These are phyloP conservation scores for Ascochyta lentis DNA, from an alignment of 2,329 filamentous ascomycete genomes.

Conservation along the genomic window DNA sequence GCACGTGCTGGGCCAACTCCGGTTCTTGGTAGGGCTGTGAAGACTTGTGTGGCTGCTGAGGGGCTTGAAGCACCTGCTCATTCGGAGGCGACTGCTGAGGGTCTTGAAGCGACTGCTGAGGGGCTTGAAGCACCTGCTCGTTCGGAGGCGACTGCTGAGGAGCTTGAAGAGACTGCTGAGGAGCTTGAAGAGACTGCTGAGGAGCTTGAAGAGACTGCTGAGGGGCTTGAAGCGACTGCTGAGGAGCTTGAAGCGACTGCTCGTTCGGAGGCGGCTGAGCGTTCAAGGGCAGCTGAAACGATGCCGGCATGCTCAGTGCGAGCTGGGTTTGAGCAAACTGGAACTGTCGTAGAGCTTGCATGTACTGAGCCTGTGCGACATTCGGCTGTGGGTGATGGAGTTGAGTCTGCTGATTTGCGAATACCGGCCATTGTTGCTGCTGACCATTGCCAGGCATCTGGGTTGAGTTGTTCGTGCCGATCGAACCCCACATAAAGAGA, in stretches of 20 bases:
- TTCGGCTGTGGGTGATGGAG: background rate
- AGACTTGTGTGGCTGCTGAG: background rate
- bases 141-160: background rate
- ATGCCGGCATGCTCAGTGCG: background rate
- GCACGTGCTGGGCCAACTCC: background rate
- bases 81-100: too few relatives aligned
- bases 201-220: background rate
- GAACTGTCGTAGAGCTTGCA: background rate
- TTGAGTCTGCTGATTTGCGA: background rate
- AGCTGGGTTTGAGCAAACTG: background rate
- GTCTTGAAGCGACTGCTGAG: too few relatives aligned
- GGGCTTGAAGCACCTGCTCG: background rate
- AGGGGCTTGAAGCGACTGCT: too few relatives aligned
- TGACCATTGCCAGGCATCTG: background rate
- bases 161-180: too few relatives aligned
- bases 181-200: background rate
- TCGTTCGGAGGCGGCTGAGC: background rate
- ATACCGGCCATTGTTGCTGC: background rate
- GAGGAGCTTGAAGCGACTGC: background rate
- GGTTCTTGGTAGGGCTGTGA: background rate
- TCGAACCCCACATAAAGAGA: background rate
- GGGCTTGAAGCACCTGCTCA: too few relatives aligned
- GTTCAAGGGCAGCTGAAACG: background rate
- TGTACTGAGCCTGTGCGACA: background rate
- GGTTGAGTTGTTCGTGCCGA: background rate